Evolutionary conservation across 805 yeast species (phyloP), one percentile per base, ranked within the genome.

Genomic region (Ogataea haglerorum): DNA sequence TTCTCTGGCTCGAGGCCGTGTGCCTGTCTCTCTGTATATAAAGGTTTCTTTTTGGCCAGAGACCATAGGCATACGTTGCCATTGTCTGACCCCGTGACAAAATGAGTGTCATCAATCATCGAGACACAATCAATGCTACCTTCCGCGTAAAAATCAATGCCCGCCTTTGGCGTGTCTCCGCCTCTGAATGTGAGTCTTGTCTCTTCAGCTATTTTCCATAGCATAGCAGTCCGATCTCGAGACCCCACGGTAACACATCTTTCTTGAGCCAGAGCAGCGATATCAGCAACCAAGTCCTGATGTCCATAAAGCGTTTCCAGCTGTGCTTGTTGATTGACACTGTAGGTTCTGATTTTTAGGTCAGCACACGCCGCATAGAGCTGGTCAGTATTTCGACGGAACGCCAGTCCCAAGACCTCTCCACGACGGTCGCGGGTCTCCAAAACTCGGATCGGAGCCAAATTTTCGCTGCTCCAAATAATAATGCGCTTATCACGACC

Each of bases 181-280:
- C 95, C 96, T 58, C 96, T 76, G 62, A 91, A 91, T 0, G 96
- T 89, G 54, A 93, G 75, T 58, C 97, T 78, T 1, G 95, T 80
- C 65, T 93, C 99, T 55, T 93, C 99, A 18, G 95, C 79, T 50
- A 93, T 88, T 61, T 93, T 93, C 99, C 99, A 93, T 54, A 86
- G 70, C 82, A 95, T 84, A 8, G 91, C 96, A 5, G 96, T 86
- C 55, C 95, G 81, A 65, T 93, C 99, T 53, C 98, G 78, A 3
- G 95, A 74, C 13, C 99, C 99, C 23, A 91, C 98, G 18, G 95
- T 87, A 13, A 93, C 90, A 69, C 99, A 93, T 43, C 96, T 78
- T 58, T 93, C 98, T 61, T 81, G 80, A 8, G 78, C 76, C 46
- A 93, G 68, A 0, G 97, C 88, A 16, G 88, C 68, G 39, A 93